Percentiles rank a stretch among this genome's conserved stretches.
Evolutionary conservation across 371 early-diverging fungal species (phyloP).

Genomic region (Mortierella sp.): DNA sequence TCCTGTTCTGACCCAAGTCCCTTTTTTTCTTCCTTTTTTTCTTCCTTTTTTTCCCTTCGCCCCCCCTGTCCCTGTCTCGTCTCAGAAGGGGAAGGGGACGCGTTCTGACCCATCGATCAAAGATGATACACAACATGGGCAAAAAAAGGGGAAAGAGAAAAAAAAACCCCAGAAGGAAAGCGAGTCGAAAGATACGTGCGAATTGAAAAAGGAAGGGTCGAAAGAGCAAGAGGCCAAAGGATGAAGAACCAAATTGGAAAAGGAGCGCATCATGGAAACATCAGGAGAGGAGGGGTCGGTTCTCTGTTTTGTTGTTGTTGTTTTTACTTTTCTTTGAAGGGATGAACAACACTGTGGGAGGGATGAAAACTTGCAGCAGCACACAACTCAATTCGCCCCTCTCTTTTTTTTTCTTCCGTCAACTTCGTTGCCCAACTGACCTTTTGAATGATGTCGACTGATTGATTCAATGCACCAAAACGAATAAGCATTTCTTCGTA

Average conservation of each 20-base stretch:
- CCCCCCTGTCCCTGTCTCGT: not conserved
- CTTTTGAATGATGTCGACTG: too few relatives aligned
- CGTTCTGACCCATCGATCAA: conserved; percentile 1
- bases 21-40: not conserved
- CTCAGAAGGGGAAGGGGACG: not conserved
- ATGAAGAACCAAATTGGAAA: not conserved
- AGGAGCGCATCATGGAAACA: conserved; percentile 8
- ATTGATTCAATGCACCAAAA: not conserved
- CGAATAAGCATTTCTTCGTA: not conserved
- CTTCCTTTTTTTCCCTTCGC: not conserved
- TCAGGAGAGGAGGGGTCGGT: not conserved
- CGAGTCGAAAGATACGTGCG: not conserved
- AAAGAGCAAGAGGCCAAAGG: not conserved
- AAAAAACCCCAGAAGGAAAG: not conserved
- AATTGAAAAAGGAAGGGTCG: not conserved
- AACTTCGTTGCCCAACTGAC: not conserved
- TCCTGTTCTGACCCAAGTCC: not conserved
- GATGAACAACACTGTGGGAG: not conserved
- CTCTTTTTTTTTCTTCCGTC: too few relatives aligned
- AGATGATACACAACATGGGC: not conserved
- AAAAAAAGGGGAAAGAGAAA: not conserved
- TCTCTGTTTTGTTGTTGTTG: not conserved
- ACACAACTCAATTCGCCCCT: not conserved
- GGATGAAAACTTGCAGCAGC: not conserved
- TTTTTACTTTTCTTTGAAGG: not conserved